Evolutionary conservation across 2,329 filamentous ascomycete species (phyloP), one percentile per base, ranked within the genome.

Genomic region (Fusarium miscanthi): DNA sequence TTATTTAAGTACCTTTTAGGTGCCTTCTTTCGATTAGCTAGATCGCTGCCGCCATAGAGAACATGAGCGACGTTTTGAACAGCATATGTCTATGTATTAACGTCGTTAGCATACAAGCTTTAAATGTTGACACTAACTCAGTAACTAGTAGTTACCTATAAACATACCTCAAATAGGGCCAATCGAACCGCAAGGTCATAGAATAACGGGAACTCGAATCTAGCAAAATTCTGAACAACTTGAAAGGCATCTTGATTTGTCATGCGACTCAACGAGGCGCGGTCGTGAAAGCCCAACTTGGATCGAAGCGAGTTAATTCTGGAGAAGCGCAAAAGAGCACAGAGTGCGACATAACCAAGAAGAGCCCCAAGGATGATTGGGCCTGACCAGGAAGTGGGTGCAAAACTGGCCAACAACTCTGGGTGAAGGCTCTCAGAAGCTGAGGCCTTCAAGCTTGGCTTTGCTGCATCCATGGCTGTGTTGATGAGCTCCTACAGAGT

Each of bases 161-260:
- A 33, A 25, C 23, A 37, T 65, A 82, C 82, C 77, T 83, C 83
- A 73, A 85, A 82, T 21, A 85, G 76, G 40, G 81, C 83, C 33
- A 83, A 77, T 53, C 83, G 81, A 42, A 84, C 70, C 3, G 80
- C 75, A 35, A 82, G 66, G 19, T 81, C 78, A 66, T 81, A 83
- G 35, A 83, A 75, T 14, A 79, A 74, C 1, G 84, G 83, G 40
- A 84, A 85, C 59, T 85, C 83, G 4, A 73, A 67, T 21, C 76
- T 61, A 8, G 76, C 64, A 11, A 83, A 64, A 38, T 78, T 77
- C 64, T 80, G 79, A 21, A 85, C 75, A 66, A 87, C 84, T 60
- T 81, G 79, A 63, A 85, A 84, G 10, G 87, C 85, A 56, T 87
- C 82, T 66, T 80, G 69, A 45, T 81, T 80, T 21, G 82, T 84